phyloP scores from a whole-genome alignment of 2,329 filamentous ascomycete genomes.

The Aspergillus ibericus region DNA sequence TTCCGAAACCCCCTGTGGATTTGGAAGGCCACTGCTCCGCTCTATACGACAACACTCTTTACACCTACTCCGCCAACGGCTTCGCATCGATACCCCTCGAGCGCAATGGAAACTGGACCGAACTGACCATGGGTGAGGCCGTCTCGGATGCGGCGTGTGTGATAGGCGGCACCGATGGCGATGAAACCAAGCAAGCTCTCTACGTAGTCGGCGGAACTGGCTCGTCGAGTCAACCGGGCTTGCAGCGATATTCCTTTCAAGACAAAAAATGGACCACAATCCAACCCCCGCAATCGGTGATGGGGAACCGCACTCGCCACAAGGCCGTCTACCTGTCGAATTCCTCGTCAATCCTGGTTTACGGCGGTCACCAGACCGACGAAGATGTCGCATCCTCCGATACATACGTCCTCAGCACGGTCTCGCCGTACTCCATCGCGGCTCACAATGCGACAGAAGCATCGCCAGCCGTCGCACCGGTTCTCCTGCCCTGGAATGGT shows the following conservation, averaged over 20 bases:
- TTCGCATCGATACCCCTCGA: slow-evolving; percentile 73
- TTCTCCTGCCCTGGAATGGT: slow-evolving; percentile 72
- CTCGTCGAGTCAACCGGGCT: slow-evolving; percentile 63
- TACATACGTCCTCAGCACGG: slow-evolving; percentile 71
- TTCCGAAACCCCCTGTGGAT: slow-evolving; percentile 67
- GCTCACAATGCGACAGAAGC: slow-evolving; percentile 59
- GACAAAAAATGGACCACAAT: slow-evolving; percentile 61
- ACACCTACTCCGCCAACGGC: slow-evolving; percentile 72
- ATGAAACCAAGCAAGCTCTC: slow-evolving; percentile 62
- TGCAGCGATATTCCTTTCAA: slow-evolving; percentile 68
- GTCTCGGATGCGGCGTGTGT: slow-evolving; percentile 79
- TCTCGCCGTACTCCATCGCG: slow-evolving; percentile 62
- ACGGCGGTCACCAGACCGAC: slow-evolving; percentile 70
- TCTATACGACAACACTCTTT: slow-evolving; percentile 78
- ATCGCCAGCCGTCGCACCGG: slow-evolving; percentile 65
- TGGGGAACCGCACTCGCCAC: slow-evolving; percentile 72
- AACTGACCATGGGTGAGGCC: slow-evolving; percentile 63
- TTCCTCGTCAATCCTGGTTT: slow-evolving; percentile 73
- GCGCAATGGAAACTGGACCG: slow-evolving; percentile 70
- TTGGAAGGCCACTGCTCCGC: slow-evolving; percentile 79
- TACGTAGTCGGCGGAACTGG: slow-evolving; percentile 80
- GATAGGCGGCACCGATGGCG: slow-evolving; percentile 60
- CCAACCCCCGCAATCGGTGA: slow-evolving; percentile 50
- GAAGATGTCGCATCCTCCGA: slow-evolving; percentile 61
- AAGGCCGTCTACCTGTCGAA: slow-evolving; percentile 71